Conservation (phyloP, 164 flowering plant genomes). For the Vitis cinerea region DNA sequence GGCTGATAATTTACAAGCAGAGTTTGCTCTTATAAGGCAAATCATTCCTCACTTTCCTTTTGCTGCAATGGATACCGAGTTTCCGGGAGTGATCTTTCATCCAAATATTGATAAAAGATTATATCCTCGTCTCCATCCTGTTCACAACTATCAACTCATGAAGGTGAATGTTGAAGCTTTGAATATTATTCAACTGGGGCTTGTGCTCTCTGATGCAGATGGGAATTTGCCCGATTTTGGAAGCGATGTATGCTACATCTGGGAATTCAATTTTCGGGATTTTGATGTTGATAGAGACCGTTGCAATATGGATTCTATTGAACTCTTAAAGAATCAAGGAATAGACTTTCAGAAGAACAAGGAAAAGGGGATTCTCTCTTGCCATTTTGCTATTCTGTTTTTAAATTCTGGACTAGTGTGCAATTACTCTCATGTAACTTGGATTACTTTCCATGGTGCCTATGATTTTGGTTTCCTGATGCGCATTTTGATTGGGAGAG, state of each 20-base stretch:
- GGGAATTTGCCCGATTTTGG: constrained; percentile 22
- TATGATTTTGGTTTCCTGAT: constrained; percentile 35
- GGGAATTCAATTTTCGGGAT: constrained; percentile 42
- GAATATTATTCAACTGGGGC: constrained; percentile 37
- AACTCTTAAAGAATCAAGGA: constrained; percentile 25
- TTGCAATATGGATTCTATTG: constrained; percentile 30
- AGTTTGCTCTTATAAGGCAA: too few species aligned
- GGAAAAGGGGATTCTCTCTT: constrained; percentile 24
- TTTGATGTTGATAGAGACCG: constrained; percentile 27
- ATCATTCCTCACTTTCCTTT: too few species aligned
- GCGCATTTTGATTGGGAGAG: constrained; percentile 17
- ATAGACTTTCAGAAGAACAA: constrained; percentile 33
- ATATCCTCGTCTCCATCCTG: too few species aligned
- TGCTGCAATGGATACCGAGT: too few species aligned
- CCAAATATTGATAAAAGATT: too few species aligned
- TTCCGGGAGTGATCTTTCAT: too few species aligned
- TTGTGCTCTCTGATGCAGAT: constrained; percentile 28
- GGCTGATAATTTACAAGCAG: too few species aligned
- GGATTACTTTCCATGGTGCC: constrained; percentile 33
- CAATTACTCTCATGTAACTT: constrained; percentile 9
- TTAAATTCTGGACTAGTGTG: constrained; percentile 24
- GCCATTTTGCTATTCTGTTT: constrained; percentile 21
- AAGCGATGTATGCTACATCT: constrained; percentile 12
- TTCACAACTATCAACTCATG: constrained; percentile 15
- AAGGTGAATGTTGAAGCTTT: constrained; percentile 34